Base-by-base conservation (phyloP, 345 rosid species). In the Rhizophora apiculata region DNA sequence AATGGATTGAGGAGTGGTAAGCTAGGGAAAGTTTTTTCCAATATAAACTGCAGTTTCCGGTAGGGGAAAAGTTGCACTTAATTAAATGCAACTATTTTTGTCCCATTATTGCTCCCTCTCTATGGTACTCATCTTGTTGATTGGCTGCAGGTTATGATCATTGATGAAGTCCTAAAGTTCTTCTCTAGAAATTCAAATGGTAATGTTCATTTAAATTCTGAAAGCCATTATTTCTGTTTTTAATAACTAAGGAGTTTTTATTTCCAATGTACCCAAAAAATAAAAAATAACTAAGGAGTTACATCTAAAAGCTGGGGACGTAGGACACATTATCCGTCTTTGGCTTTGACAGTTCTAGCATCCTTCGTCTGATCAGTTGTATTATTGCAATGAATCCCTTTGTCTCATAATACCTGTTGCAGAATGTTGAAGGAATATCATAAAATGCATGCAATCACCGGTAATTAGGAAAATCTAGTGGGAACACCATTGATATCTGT, bases 161-260 rank as follows among this genome's bases (percentile, higher is more conserved):
- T 95, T 54, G 99, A 95, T 63, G 99, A 95, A 80, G 64, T 95
- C 73, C 82, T 95, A 56, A 95, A 95, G 85, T 89, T 92, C 85
- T 82, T 95, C 79, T 92, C 98, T 1, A 92, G 99, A 81, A 90
- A 85, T 63, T 80, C 90, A 22, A 10, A 26, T 29, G 96, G 96
- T 89, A 83, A 69, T 48, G 64, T 58, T 78, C 39, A 27, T 43
- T 43, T 43, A 9, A 32, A 6, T 63, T 64, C 51, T 63, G n/a
- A 36, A 37, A 26, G 29, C 11, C 15, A 26, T 65, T 53, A 11
- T 51, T 24, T 18, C n/a, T 19, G 26, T 56, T 2, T 29, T n/a
- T 21, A 10, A 2, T 34, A 8, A 15, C 24, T 27, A 19, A 8
- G 48, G 63, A 60, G 29, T 16, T 29, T 31, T 34, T 34, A 34